These are phyloP conservation scores for Geotrichum australiense DNA, from an alignment of 1,139 yeast genomes.

Conservation along the genomic window DNA sequence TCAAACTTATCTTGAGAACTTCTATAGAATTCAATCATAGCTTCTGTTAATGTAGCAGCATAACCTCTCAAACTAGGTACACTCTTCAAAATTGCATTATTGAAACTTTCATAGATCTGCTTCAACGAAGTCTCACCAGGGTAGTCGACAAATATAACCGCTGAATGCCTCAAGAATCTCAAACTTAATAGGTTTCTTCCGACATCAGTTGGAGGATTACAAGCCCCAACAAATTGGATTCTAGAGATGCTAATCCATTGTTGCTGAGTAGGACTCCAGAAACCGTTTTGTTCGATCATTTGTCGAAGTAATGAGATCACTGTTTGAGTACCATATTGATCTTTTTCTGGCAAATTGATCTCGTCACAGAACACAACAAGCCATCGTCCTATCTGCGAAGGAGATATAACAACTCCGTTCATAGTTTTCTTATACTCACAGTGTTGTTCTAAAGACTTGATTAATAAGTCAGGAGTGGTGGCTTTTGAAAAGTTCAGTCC, in stretches of 20 bases:
- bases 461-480: conserved; percentile 55
- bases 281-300: conserved; percentile 66
- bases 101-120: conserved; percentile 62
- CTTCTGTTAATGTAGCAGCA: conserved; percentile 46
- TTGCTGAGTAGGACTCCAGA: conserved; percentile 57
- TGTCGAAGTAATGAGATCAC: conserved; percentile 74
- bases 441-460: conserved; percentile 64
- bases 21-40: conserved; percentile 62
- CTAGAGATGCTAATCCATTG: conserved; percentile 63
- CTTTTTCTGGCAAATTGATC: conserved; percentile 71
- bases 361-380: conserved; percentile 89
- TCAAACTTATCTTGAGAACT: conserved; percentile 41
- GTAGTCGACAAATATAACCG: conserved; percentile 70
- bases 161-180: conserved; percentile 65
- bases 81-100: conserved; percentile 50
- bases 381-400: conserved; percentile 60
- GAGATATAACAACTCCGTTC: conserved; percentile 50
- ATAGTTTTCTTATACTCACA: conserved; percentile 55
- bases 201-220: conserved; percentile 80
- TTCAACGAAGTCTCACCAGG: conserved; percentile 60
- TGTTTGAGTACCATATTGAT: conserved; percentile 68
- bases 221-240: conserved; percentile 87
- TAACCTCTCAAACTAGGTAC: conserved; percentile 59
- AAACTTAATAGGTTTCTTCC: conserved; percentile 57
- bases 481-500: conserved; percentile 82